Percentiles rank a stretch among this genome's conserved stretches.
Evolutionary conservation across 805 yeast species (phyloP).

Genomic region (Kuraishia cidri): DNA sequence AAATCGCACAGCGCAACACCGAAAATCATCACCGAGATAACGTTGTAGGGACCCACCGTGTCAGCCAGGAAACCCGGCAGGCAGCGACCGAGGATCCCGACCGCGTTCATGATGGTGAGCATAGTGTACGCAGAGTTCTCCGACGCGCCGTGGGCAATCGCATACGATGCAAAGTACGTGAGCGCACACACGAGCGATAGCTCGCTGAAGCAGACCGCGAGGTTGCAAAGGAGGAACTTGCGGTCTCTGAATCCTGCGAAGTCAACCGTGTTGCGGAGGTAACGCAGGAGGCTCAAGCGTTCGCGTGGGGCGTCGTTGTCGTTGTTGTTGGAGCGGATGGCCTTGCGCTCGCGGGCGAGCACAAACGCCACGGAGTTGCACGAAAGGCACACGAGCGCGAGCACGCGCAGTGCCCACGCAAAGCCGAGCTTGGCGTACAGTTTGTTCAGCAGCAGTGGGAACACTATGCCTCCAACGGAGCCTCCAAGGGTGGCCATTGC

Average conservation of each 20-base stretch:
- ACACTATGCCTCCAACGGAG: conserved; percentile 54
- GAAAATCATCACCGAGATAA: conserved; percentile 24
- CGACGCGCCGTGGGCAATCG: conserved; percentile 29
- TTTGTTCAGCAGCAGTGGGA: conserved; percentile 42
- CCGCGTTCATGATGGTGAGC: conserved; percentile 33
- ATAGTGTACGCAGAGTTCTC: conserved; percentile 29
- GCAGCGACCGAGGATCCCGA: conserved; percentile 35
- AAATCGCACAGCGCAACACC: conserved; percentile 36
- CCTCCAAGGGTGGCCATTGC: conserved; percentile 40
- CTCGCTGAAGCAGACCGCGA: conserved; percentile 30
- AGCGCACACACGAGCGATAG: conserved; percentile 26
- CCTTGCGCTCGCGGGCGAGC: conserved; percentile 18
- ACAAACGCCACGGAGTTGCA: conserved; percentile 18
- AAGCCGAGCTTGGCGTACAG: conserved; percentile 40
- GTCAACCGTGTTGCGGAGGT: conserved; percentile 10
- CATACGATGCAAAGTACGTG: conserved; percentile 35
- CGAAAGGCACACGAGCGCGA: conserved; percentile 24
- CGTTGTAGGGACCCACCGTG: conserved; percentile 32
- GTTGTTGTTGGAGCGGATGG: neutral
- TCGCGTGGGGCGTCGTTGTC: neutral
- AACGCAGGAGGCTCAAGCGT: neutral
- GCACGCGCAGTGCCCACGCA: conserved; percentile 48
- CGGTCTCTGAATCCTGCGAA: conserved; percentile 25
- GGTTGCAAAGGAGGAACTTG: conserved; percentile 24
- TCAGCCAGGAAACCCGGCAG: conserved; percentile 37